Percentiles rank a stretch among this genome's conserved stretches.
Conservation (phyloP, 306 rosid genomes). For the Fragaria vesca region DNA sequence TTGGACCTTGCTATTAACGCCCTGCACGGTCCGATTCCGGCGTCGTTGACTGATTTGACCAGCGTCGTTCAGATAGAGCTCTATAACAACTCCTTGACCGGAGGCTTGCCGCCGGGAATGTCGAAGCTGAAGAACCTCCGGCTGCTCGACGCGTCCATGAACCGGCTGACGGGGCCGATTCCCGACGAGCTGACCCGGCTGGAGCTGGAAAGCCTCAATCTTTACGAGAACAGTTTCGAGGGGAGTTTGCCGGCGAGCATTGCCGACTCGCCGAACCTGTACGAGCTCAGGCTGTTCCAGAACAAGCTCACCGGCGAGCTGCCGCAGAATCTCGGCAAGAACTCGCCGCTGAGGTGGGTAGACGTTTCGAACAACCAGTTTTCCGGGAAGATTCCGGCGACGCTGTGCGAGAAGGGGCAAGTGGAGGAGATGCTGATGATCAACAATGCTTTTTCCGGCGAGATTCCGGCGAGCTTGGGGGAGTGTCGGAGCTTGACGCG, state of each 20-base stretch:
- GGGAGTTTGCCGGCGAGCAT: slow-evolving; percentile 68
- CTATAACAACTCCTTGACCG: slow-evolving; percentile 73
- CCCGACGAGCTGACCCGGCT: slow-evolving; percentile 64
- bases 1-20: slow-evolving; percentile 65
- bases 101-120: slow-evolving; percentile 61
- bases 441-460: slow-evolving; percentile 55
- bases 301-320: slow-evolving; percentile 60
- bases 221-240: slow-evolving; percentile 62
- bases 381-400: slow-evolving; percentile 59
- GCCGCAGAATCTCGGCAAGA: slow-evolving; percentile 60
- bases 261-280: slow-evolving; percentile 53
- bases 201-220: slow-evolving; percentile 68
- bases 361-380: slow-evolving; percentile 67
- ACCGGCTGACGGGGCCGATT: slow-evolving; percentile 50
- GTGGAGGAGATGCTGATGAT: slow-evolving; percentile 68
- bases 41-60: slow-evolving; percentile 41
- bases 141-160: slow-evolving; percentile 74
- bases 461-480: slow-evolving; percentile 57
- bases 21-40: slow-evolving; percentile 59
- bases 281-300: slow-evolving; percentile 58
- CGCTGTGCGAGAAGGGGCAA: slow-evolving; percentile 45
- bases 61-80: slow-evolving; percentile 69
- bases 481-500: slow-evolving; percentile 59
- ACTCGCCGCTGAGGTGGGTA: slow-evolving; percentile 57
- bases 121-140: slow-evolving; percentile 61